phyloP scores from a whole-genome alignment of 1,284 basidiomycete species.

The Sanghuangporus sanghuang region DNA sequence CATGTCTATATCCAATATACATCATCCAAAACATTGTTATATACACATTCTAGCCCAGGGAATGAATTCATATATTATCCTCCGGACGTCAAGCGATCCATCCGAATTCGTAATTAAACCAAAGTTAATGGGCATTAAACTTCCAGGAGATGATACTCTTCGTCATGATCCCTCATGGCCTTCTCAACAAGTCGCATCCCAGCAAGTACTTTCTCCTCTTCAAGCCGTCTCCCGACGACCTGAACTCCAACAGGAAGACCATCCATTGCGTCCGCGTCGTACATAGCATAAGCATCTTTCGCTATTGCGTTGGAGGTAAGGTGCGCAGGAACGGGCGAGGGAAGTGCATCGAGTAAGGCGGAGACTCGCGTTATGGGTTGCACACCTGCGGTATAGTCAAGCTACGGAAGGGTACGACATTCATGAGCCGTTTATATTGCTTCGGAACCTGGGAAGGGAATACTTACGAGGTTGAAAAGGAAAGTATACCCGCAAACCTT shows the following conservation, averaged over 20 bases:
- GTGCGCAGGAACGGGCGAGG: constrained; percentile 12
- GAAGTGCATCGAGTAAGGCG: constrained; percentile 35
- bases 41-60: too few relatives aligned
- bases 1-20: too few relatives aligned
- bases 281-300: constrained; percentile 39
- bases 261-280: constrained; percentile 55
- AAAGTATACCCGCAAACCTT: constrained; percentile 39
- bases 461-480: constrained; percentile 38
- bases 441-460: background rate
- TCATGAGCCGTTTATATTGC: background rate
- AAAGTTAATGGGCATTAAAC: background rate
- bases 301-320: constrained; percentile 31
- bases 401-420: constrained; percentile 25
- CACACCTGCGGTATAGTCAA: constrained; percentile 55
- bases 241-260: constrained; percentile 67
- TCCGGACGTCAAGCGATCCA: too few relatives aligned
- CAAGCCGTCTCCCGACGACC: constrained; percentile 49
- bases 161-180: background rate
- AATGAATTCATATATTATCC: too few relatives aligned
- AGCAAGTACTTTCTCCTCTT: constrained; percentile 58
- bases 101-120: background rate
- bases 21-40: too few relatives aligned
- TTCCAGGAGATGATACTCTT: background rate
- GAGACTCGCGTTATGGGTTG: constrained; percentile 55
- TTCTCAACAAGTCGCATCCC: constrained; percentile 40